Evolutionary conservation across 2,329 filamentous ascomycete species (phyloP).

Genomic region (Fusarium subglutinans): DNA sequence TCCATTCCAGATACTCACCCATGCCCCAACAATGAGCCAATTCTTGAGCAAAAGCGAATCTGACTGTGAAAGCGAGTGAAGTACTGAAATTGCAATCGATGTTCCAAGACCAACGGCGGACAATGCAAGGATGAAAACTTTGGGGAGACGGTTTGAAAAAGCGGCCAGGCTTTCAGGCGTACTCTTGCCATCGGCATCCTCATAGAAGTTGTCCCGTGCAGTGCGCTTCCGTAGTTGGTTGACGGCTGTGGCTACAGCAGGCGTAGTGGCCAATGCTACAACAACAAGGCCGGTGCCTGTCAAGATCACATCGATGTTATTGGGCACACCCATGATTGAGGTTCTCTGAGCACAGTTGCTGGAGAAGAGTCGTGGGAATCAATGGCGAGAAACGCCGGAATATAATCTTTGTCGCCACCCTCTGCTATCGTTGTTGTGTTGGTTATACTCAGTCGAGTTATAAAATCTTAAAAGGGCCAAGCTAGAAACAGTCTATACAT

Average conservation of each 20-base stretch:
- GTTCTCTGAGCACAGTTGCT: neutral
- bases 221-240: constrained; percentile 48
- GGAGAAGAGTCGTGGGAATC: neutral
- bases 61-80: constrained; percentile 55
- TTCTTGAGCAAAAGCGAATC: constrained; percentile 59
- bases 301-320: constrained; percentile 37
- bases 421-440: neutral
- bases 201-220: constrained; percentile 63
- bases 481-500: neutral
- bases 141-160: constrained; percentile 70
- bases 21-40: constrained; percentile 69
- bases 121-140: constrained; percentile 63
- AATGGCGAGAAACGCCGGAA: constrained; percentile 19
- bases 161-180: constrained; percentile 68
- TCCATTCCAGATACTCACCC: constrained; percentile 62
- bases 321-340: constrained; percentile 21
- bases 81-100: constrained; percentile 65
- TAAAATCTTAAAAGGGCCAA: neutral
- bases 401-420: neutral
- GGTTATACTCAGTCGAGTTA: neutral
- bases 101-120: constrained; percentile 62
- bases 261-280: constrained; percentile 50
- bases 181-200: constrained; percentile 75
- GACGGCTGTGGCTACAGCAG: constrained; percentile 48
- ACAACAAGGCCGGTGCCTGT: constrained; percentile 49